A percentile compares a stretch with the other conserved stretches of the same genome.
Conservation (phyloP, 1,139 yeast species). For the Hemisphaericaspora xylanilytica region DNA sequence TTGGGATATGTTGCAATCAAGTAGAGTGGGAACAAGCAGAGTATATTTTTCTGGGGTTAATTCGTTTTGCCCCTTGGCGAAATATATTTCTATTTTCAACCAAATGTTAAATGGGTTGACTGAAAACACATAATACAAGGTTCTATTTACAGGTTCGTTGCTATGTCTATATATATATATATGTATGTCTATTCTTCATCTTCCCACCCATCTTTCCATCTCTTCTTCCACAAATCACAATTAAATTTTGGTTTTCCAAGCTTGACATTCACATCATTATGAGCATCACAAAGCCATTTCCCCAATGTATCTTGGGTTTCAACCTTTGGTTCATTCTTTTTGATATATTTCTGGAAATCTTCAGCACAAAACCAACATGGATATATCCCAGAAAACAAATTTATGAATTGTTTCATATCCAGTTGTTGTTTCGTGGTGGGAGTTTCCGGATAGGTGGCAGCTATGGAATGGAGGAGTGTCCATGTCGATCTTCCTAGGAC, state of each 20-base stretch:
- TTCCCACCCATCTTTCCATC: constrained; percentile 72
- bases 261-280: constrained; percentile 82
- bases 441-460: constrained; percentile 79
- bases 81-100: too few relatives aligned
- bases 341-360: constrained; percentile 70
- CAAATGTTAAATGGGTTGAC: not conserved
- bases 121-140: not conserved
- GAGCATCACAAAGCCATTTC: constrained; percentile 92
- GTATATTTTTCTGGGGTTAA: constrained; percentile 3
- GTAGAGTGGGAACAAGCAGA: too few relatives aligned
- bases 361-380: constrained; percentile 96
- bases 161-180: not conserved
- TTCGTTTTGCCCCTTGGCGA: not conserved
- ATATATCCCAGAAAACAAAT: constrained; percentile 73
- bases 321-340: constrained; percentile 62
- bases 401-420: constrained; percentile 70
- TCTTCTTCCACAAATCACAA: constrained; percentile 83
- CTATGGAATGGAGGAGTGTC: constrained; percentile 88
- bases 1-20: too few relatives aligned
- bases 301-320: constrained; percentile 77
- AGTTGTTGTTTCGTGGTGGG: constrained; percentile 63
- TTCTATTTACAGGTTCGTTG: constrained; percentile 2
- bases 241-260: constrained; percentile 83
- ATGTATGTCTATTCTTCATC: constrained; percentile 7
- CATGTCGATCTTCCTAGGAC: constrained; percentile 83